phyloP scores from a whole-genome alignment of 139 green algal genomes.

The Pleodorina starrii region DNA sequence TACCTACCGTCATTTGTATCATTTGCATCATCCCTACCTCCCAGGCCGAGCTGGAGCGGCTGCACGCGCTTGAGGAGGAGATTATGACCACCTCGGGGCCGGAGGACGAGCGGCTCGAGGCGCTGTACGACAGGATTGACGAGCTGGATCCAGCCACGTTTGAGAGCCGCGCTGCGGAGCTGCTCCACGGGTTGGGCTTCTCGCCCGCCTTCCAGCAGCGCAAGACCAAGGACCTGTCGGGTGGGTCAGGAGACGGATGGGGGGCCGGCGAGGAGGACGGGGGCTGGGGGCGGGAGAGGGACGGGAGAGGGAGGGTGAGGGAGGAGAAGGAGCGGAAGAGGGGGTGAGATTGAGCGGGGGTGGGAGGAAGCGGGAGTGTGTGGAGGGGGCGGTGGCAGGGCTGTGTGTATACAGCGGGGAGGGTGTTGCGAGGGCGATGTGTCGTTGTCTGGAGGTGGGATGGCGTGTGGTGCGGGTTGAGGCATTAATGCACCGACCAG shows the following conservation, averaged over 20 bases:
- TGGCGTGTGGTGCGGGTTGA: too few species aligned
- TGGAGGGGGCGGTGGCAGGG: too few species aligned
- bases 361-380: neutral
- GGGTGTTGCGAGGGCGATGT: too few species aligned
- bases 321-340: neutral
- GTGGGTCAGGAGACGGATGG: neutral
- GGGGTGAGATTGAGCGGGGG: neutral
- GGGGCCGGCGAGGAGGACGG: neutral
- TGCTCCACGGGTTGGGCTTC: slow-evolving; percentile 90
- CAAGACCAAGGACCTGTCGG: slow-evolving; percentile 39
- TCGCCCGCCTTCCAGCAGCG: slow-evolving; percentile 68
- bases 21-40: too few species aligned
- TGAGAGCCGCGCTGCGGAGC: slow-evolving; percentile 70
- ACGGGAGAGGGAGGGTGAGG: too few species aligned
- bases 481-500: too few species aligned
- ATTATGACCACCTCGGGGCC: slow-evolving; percentile 67
- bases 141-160: slow-evolving; percentile 79
- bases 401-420: too few species aligned
- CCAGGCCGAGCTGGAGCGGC: slow-evolving; percentile 57
- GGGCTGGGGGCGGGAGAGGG: neutral
- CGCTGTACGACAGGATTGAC: slow-evolving; percentile 76
- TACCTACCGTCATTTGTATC: too few species aligned
- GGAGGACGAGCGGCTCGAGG: slow-evolving; percentile 73
- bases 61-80: slow-evolving; percentile 71
- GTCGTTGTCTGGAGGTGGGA: too few species aligned